Percentiles rank a stretch among this genome's conserved stretches.
Conservation (phyloP, 2,329 filamentous ascomycete genomes). For the Arthroderma sp. region DNA sequence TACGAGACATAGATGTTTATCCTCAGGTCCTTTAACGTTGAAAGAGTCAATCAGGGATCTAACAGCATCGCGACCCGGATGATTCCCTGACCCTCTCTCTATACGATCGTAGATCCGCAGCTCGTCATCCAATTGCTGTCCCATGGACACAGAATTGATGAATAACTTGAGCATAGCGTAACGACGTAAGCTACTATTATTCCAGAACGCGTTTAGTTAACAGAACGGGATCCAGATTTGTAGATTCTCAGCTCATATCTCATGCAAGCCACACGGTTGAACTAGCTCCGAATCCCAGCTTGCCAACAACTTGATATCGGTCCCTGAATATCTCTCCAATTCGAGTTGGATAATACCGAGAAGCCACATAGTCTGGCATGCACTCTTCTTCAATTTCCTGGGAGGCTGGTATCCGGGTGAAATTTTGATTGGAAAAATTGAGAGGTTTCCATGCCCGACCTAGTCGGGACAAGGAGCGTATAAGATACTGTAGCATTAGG, state of each 20-base stretch:
- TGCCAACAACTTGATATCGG: constrained; percentile 23
- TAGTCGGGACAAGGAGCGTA: constrained; percentile 15
- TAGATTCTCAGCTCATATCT: constrained; percentile 9
- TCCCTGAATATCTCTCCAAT: constrained; percentile 20
- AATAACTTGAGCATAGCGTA: constrained; percentile 23
- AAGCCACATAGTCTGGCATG: constrained; percentile 14
- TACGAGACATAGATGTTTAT: constrained; percentile 15
- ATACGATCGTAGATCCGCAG: constrained; percentile 33
- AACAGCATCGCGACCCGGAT: constrained; percentile 20
- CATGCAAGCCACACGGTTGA: constrained; percentile 27
- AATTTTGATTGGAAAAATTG: constrained; percentile 19
- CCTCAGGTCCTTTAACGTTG: constrained; percentile 13
- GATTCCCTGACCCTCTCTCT: constrained; percentile 12
- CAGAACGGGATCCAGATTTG: no score
- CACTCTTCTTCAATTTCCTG: constrained; percentile 23
- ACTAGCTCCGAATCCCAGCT: constrained; percentile 24
- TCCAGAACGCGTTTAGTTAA: no score
- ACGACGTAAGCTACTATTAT: constrained; percentile 12
- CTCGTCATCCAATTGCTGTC: constrained; percentile 24
- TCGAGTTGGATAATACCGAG: constrained; percentile 18
- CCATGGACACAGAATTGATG: constrained; percentile 17
- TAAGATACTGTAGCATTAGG: no score
- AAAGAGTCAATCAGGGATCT: constrained; percentile 19
- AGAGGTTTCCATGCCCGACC: constrained; percentile 20
- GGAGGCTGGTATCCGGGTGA: constrained; percentile 13